Conservation (phyloP, 208 protist genomes). For the Entamoeba invadens region DNA sequence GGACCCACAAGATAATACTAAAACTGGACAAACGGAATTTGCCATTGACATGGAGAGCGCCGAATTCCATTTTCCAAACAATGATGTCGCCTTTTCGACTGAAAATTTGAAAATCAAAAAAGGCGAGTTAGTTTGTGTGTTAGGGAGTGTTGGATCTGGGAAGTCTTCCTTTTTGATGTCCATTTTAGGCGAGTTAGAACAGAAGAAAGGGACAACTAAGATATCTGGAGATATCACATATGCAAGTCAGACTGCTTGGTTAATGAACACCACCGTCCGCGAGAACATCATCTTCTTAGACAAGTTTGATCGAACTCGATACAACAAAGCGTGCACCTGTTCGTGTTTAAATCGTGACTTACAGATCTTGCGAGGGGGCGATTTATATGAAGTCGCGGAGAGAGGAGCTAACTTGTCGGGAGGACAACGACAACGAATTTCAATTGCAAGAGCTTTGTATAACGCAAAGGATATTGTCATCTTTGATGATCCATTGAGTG, state of each 20-base stretch:
- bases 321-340: constrained; percentile 40
- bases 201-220: background rate
- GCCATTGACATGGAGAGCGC: background rate
- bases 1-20: background rate
- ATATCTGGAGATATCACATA: constrained; percentile 52
- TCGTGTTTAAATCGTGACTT: constrained; percentile 59
- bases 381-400: constrained; percentile 65
- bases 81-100: background rate
- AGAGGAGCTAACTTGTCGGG: constrained; percentile 59
- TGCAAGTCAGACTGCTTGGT: constrained; percentile 63
- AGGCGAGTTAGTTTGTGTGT: background rate
- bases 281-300: constrained; percentile 69
- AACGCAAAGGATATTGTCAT: constrained; percentile 27
- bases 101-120: background rate
- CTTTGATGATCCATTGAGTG: constrained; percentile 3
- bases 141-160: background rate
- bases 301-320: constrained; percentile 16
- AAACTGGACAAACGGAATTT: constrained; percentile 16
- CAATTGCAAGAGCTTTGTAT: constrained; percentile 52
- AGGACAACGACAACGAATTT: constrained; percentile 53
- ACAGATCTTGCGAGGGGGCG: constrained; percentile 48
- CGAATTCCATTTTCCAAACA: background rate
- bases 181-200: background rate
- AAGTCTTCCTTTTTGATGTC: background rate
- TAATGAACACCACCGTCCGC: constrained; percentile 63